Evolutionary conservation across 306 rosid species (phyloP), one percentile per base, ranked within the genome.

Genomic region (Albizia julibrissin): DNA sequence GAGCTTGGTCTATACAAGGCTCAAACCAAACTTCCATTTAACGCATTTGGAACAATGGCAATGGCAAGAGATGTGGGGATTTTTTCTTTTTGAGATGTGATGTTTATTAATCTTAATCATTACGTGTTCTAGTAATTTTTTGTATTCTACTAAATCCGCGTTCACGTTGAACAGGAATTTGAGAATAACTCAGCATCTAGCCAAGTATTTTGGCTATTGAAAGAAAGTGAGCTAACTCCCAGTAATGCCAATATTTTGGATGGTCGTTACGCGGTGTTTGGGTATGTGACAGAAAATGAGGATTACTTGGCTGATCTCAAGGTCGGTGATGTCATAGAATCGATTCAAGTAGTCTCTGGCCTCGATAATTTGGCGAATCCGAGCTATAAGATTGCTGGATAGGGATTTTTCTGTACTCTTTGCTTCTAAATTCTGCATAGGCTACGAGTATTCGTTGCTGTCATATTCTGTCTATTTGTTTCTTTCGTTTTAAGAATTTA

Each of bases 1-100:
- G 99, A 95, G 80, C 96, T 95, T 81, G 98, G 98, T 81, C 87
- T 95, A n/a, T 95, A 95, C 96, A 95, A 93, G 94, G 94, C 98
- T 59, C 99, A 95, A 87, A 93, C 98, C 79, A 93, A 87, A 88
- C 97, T 95, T 82, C 99, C 99, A 1, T 95, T 95, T 85, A 95
- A 95, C 83, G 99, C 99, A 47, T 95, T 95, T 73, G 99, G 99
- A 85, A 95, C 99, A 26, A 95, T 95, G 99, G 98, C 99, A 66
- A 92, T 95, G 99, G 98, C 99, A 49, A 91, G 99, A 93, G 99
- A 95, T 71, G 99, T 95, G 83, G 89, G 94, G 44, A 47, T 46
- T 34, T 46, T 47, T 21, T 10, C 46, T 11, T 76, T 68, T 54
- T 54, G 62, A 14, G 59, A 68, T 39, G 24, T 50, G 3, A 44